Conservation (phyloP, 2,329 filamentous ascomycete species). For the Penicillium sp. region DNA sequence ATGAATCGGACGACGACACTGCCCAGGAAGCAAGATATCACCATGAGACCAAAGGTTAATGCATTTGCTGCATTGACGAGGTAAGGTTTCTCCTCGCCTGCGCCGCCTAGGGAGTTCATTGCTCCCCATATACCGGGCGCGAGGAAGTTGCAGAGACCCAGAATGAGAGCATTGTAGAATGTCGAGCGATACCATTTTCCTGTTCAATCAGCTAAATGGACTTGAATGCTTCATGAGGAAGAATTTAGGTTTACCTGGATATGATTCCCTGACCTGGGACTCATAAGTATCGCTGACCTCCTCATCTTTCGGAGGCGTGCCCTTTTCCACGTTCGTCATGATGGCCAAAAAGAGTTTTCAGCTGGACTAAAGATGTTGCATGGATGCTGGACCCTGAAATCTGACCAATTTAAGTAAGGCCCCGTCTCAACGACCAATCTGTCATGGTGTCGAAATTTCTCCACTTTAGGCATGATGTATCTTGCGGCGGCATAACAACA, state of each 20-base stretch:
- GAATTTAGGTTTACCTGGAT: conserved; percentile 11
- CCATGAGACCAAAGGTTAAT: conserved; percentile 71
- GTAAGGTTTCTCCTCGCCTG: conserved; percentile 63
- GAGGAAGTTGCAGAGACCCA: conserved; percentile 69
- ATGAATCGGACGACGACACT: conserved; percentile 65
- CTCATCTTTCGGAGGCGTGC: conserved; percentile 15
- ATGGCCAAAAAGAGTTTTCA: background rate
- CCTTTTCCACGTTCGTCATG: conserved; percentile 21
- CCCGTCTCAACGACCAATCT: background rate
- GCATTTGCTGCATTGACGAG: conserved; percentile 71
- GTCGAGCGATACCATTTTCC: conserved; percentile 70
- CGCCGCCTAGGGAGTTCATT: conserved; percentile 72
- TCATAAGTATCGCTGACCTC: conserved; percentile 16
- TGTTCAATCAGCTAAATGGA: conserved; percentile 24
- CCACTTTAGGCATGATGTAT: conserved; percentile 4
- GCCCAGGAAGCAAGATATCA: conserved; percentile 66
- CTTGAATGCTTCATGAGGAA: background rate
- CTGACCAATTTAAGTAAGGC: no score
- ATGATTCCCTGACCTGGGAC: background rate
- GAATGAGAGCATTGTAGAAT: conserved; percentile 69
- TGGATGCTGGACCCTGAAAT: background rate
- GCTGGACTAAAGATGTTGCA: background rate
- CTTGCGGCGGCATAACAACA: conserved; percentile 15
- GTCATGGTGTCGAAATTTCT: background rate
- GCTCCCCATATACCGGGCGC: conserved; percentile 72